phyloP scores from a whole-genome alignment of 257 asterid species.

The Solanum raphanifolium region DNA sequence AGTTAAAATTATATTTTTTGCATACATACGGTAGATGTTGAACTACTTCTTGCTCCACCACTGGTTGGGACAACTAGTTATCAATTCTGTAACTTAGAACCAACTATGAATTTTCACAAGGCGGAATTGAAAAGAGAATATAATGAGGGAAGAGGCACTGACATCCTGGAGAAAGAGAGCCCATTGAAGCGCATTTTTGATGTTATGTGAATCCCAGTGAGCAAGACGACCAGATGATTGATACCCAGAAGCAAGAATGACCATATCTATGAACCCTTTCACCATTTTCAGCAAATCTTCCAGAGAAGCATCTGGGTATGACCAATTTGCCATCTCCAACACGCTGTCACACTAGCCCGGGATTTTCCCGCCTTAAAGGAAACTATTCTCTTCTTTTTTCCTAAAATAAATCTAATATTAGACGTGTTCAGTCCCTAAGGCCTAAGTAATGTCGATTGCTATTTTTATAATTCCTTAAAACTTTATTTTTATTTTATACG shows the following conservation, averaged over 20 bases:
- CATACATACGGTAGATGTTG: too few relatives aligned
- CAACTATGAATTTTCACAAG: too few relatives aligned
- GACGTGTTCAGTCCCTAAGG: too few relatives aligned
- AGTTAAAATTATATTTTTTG: too few relatives aligned
- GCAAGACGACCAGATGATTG: constrained; percentile 69
- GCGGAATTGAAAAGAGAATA: neutral
- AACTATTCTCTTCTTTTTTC: neutral
- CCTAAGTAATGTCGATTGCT: too few relatives aligned
- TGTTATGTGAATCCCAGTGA: constrained; percentile 51
- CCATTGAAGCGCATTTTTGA: constrained; percentile 54
- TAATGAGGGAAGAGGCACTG: neutral
- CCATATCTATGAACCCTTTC: constrained; percentile 45
- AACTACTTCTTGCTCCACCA: too few relatives aligned
- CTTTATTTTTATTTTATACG: too few relatives aligned
- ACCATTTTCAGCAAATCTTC: constrained; percentile 44
- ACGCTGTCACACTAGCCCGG: neutral
- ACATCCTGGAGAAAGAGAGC: constrained; percentile 56
- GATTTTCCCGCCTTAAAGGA: neutral
- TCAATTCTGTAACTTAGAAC: too few relatives aligned
- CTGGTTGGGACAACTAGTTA: too few relatives aligned
- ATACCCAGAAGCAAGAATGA: constrained; percentile 62
- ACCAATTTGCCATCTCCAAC: constrained; percentile 23
- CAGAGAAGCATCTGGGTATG: constrained; percentile 31
- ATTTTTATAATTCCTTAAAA: too few relatives aligned
- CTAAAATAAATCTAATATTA: neutral